Conservation (phyloP, 208 protist genomes). For the Crithidia bombi region DNA sequence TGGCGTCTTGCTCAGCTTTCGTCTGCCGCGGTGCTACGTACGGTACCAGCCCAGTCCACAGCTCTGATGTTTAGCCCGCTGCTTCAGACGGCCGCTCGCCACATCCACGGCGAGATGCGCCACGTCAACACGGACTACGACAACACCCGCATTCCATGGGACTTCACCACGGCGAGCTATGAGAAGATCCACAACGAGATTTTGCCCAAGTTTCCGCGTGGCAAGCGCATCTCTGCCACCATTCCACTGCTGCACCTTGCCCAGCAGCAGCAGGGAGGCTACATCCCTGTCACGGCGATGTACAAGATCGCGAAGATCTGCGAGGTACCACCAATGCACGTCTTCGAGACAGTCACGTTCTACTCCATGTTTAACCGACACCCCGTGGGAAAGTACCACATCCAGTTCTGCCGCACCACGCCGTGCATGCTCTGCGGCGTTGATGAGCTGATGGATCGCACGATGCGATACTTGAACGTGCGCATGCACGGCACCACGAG, state of each 20-base stretch:
- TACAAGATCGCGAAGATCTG: conserved; percentile 95
- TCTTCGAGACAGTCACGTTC: conserved; percentile 94
- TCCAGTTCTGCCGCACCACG: conserved; percentile 94
- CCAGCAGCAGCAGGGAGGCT: conserved; percentile 91
- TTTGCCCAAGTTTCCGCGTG: conserved; percentile 92
- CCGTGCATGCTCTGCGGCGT: conserved; percentile 93
- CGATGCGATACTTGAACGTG: conserved; percentile 83
- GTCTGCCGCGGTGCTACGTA: background rate
- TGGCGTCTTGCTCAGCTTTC: conserved; percentile 2
- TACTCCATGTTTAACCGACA: conserved; percentile 96
- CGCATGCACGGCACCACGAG: conserved; percentile 86
- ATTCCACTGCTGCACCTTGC: conserved; percentile 93
- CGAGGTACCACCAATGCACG: conserved; percentile 90
- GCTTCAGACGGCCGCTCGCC: conserved; percentile 11
- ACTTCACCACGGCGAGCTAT: conserved; percentile 91
- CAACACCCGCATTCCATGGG: conserved; percentile 93
- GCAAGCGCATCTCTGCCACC: conserved; percentile 71
- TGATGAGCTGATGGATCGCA: conserved; percentile 87
- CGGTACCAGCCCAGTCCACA: background rate
- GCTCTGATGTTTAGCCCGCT: background rate
- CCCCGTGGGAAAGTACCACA: conserved; percentile 94
- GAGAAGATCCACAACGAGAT: conserved; percentile 90
- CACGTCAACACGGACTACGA: conserved; percentile 89
- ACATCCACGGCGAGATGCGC: conserved; percentile 84
- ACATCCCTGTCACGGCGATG: conserved; percentile 94